A percentile compares a stretch with the other conserved stretches of the same genome.
phyloP scores from a whole-genome alignment of 495 filamentous ascomycete genomes.

The Tuber melanosporum region DNA sequence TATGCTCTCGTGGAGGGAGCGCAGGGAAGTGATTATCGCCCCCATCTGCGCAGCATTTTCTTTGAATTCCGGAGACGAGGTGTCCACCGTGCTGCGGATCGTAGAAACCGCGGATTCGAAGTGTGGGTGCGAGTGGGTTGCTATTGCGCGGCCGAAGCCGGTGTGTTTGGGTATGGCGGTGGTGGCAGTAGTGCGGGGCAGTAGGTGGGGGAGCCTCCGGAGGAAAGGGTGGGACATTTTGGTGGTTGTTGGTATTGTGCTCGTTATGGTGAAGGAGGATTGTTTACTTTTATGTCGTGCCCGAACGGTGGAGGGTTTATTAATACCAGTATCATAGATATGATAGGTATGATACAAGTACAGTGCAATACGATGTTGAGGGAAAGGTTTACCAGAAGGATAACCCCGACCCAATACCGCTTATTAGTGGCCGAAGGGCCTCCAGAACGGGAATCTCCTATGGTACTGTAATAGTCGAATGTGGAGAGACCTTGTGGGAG shows the following conservation, averaged over 20 bases:
- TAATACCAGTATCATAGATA: background rate
- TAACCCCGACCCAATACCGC: background rate
- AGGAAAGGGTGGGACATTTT: constrained; percentile 21
- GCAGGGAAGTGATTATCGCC: constrained; percentile 59
- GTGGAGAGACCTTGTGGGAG: background rate
- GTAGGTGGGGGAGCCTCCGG: constrained; percentile 10
- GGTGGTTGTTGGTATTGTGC: constrained; percentile 24
- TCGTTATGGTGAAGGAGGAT: constrained; percentile 18
- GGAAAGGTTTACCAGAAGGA: background rate
- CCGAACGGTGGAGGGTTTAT: background rate
- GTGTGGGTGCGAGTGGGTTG: constrained; percentile 47
- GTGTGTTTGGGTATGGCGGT: constrained; percentile 1
- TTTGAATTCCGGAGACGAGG: constrained; percentile 66
- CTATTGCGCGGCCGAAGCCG: constrained; percentile 30
- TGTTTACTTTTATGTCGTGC: background rate
- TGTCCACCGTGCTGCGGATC: constrained; percentile 68
- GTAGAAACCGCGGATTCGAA: constrained; percentile 63
- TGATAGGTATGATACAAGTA: no score
- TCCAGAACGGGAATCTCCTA: background rate
- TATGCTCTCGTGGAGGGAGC: constrained; percentile 61
- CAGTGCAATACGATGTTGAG: background rate
- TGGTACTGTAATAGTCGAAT: no score
- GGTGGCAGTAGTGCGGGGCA: background rate
- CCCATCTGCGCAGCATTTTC: constrained; percentile 77
- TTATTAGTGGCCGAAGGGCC: background rate